Evolutionary conservation across 306 rosid genomes (phyloP), one percentile per base, ranked within the genome.

Genomic region (Cotoneaster glaucophyllus): DNA sequence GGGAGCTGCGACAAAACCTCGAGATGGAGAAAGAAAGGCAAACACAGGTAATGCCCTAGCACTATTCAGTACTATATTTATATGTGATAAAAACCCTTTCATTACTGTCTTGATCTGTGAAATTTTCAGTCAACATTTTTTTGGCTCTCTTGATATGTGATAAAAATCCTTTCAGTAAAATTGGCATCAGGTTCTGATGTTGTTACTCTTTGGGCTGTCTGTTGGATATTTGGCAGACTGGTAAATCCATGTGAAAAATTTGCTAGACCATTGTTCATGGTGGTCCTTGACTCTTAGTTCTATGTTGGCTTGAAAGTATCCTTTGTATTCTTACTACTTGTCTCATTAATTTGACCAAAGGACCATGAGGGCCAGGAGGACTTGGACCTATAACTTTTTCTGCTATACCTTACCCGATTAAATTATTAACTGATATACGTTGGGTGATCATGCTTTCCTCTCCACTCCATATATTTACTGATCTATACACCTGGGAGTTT

Each of bases 21-120:
- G 98, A 93, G 26, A 82, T 93, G 82, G 98, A 93, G 84, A 93
- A 93, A 86, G 98, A 93, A 89, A 90, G 87, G 76, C 97, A 91
- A 83, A 79, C 91, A 71, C 98, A 93, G 96, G 98, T 89, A 84
- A 14, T 24, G 62, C 26, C 62, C 78, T 56, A 9, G 3, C 12
- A 41, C 44, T 8, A 9, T 13, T 8, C 19, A 13, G 10, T 43
- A 64, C 37, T 50, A 14, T 64, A 24, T 62, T 58, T 41, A 58
- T 44, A 17, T 57, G 65, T 3, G 2, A 61, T 61, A 11, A 71
- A 13, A 24, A 64, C 26, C 57, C 74, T 22, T 57, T 57, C 63
- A 10, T 8, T n/a, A 3, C 13, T n/a, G 22, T n/a, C 29, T n/a
- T n/a, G 63, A 57, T 57, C 17, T 57, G 22, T 31, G 9, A 76